A percentile compares a stretch with the other conserved stretches of the same genome.
Conservation (phyloP, 148 eudicot species). For the Camellia lanceoleosa region DNA sequence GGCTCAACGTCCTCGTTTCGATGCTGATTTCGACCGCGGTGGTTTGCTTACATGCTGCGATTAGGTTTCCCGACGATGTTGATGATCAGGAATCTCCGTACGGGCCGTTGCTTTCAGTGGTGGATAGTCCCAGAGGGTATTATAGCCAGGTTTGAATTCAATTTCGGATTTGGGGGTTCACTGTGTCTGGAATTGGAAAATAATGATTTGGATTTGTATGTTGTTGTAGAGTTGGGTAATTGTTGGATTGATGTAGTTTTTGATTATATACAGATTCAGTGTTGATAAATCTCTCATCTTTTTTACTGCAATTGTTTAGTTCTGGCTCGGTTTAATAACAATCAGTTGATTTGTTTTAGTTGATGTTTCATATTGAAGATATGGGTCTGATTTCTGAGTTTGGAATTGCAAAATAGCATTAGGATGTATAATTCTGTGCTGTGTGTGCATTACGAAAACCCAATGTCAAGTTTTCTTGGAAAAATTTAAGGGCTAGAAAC, state of each 20-base stretch:
- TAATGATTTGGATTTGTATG: background rate
- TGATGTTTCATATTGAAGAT: no score
- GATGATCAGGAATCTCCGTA: constrained; percentile 47
- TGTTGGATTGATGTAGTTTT: background rate
- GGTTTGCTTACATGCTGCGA: constrained; percentile 40
- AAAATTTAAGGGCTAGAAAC: no score
- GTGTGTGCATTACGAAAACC: no score
- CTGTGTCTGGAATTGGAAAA: background rate
- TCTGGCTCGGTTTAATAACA: background rate
- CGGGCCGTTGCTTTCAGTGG: constrained; percentile 48
- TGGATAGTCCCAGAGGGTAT: constrained; percentile 37
- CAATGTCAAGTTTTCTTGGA: no score
- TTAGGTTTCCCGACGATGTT: constrained; percentile 47
- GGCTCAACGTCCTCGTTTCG: constrained; percentile 39
- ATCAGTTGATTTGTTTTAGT: no score
- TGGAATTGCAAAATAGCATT: no score
- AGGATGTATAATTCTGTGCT: no score
- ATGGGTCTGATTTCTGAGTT: no score
- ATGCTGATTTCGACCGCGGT: constrained; percentile 18
- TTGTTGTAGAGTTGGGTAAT: background rate
- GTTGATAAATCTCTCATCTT: background rate
- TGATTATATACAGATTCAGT: background rate
- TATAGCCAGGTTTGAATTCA: constrained; percentile 39
- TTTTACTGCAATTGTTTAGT: background rate
- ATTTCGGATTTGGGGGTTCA: background rate